phyloP scores from a whole-genome alignment of 257 asterid genomes.

The Plantago ovata region DNA sequence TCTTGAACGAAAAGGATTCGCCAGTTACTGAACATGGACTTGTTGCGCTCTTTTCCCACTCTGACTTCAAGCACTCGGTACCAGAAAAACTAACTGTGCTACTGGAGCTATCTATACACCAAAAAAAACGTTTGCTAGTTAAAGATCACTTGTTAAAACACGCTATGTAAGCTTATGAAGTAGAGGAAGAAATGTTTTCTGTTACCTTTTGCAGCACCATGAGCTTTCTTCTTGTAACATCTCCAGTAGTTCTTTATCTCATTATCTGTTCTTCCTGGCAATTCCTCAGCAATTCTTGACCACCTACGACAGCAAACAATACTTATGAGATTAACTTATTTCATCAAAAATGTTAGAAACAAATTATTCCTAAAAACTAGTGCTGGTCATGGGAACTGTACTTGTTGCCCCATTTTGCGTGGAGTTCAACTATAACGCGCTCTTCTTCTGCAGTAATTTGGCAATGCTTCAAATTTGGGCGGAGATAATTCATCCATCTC shows the following conservation, averaged over 20 bases:
- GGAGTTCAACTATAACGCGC: slow-evolving; percentile 43
- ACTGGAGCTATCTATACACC: slow-evolving; percentile 20
- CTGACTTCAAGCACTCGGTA: slow-evolving; percentile 2
- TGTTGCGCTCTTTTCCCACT: slow-evolving; percentile 12
- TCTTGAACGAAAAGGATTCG: slow-evolving; percentile 1
- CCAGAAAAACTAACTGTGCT: slow-evolving; percentile 4
- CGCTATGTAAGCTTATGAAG: neutral
- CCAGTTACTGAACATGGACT: slow-evolving; percentile 16
- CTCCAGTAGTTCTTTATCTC: slow-evolving; percentile 81
- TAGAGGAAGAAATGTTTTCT: neutral
- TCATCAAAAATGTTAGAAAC: no score
- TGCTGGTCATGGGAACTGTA: slow-evolving; percentile 18
- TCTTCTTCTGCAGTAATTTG: slow-evolving; percentile 53
- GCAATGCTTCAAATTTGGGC: slow-evolving; percentile 64
- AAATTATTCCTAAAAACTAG: neutral
- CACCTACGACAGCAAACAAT: slow-evolving; percentile 41
- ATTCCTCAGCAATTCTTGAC: slow-evolving; percentile 63
- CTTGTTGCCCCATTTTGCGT: slow-evolving; percentile 71
- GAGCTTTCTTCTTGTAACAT: slow-evolving; percentile 43
- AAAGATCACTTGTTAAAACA: neutral
- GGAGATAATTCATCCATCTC: slow-evolving; percentile 77
- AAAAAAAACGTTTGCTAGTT: neutral
- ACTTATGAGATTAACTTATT: no score
- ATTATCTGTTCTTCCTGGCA: slow-evolving; percentile 83
- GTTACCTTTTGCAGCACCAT: slow-evolving; percentile 27